Base-by-base conservation (phyloP, 2,329 filamentous ascomycete species). In the Microcyclospora pomicola region DNA sequence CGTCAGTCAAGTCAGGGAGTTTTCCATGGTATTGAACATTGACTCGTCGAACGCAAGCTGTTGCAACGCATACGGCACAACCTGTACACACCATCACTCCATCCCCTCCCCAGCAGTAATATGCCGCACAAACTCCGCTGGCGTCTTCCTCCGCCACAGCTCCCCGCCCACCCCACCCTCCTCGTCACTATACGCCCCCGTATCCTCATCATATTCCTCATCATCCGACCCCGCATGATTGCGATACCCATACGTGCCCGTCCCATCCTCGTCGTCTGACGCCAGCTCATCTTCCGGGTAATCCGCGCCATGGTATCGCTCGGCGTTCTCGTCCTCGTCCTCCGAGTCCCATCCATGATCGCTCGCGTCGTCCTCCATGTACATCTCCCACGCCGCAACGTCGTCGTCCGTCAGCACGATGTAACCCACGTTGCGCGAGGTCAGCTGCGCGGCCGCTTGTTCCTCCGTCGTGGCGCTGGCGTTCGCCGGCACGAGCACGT, bases 271-370 rank as follows among this genome's bases (percentile, higher is more conserved):
- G 46, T 81, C 77, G 48, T 85, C 80, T 12, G 75, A 78, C 33
- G 75, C 77, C 11, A 85, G 69, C 54, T 87, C 82, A 38, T 87
- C 81, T 44, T 87, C 82, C 0, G 82, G 82, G 48, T 87, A 87
- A 55, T 87, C 82, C 38, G 80, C 78, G 3, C 77, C 75, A 53
- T 86, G 85, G 58, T 84, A 77, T 50, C 84, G 80, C 54, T 87
- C 82, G 28, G 82, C 79, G 51, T 79, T 78, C 29, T 73, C 73
- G 46, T 78, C 73, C 16, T 73, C 72, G 43, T 77, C 73, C 41
- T 77, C 75, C 27, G 66, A 73, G 44, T 74, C 67, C 59, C 68
- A 73, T 33, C 68, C 65, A 32, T 67, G 50, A 27, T 59, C 65
- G 33, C 69, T 70, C 12, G 60, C 59, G 10, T 69, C 66, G 11